A percentile compares a stretch with the other conserved stretches of the same genome.
Evolutionary conservation across 345 rosid genomes (phyloP).

Genomic region (Eucalyptus victrix): DNA sequence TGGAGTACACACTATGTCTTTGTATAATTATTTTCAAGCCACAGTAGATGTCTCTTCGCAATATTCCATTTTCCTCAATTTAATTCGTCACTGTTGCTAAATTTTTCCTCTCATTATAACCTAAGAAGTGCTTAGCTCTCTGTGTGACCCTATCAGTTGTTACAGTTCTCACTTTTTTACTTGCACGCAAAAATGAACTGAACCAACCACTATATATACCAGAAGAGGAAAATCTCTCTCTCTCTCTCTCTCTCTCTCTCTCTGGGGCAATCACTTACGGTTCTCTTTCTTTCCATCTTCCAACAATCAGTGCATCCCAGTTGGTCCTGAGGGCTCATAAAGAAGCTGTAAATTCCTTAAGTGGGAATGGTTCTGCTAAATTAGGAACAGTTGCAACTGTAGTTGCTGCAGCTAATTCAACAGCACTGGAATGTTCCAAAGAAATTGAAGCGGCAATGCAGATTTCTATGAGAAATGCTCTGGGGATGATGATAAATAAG

Average conservation of each 20-base stretch:
- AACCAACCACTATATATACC: not conserved
- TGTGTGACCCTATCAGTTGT: not conserved
- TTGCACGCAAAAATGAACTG: not conserved
- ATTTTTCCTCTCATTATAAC: not conserved
- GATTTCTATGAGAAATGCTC: conserved; percentile 84
- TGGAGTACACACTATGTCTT: not conserved
- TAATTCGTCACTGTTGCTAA: not conserved
- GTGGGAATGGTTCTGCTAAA: conserved; percentile 84
- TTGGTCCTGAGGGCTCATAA: conserved; percentile 91
- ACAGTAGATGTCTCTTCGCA: not conserved
- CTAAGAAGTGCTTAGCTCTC: not conserved
- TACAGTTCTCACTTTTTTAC: not conserved
- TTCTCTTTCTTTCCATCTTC: not conserved
- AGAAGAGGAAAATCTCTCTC: not conserved
- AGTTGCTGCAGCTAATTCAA: conserved; percentile 98
- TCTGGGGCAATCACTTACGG: not conserved
- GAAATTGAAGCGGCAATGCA: conserved; percentile 99
- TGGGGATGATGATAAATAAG: conserved; percentile 49
- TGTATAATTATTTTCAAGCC: not conserved
- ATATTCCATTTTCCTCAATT: not conserved
- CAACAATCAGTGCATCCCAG: conserved; percentile 62
- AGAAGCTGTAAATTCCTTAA: conserved; percentile 90
- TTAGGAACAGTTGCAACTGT: conserved; percentile 91
- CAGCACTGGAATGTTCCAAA: conserved; percentile 84
- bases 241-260: not conserved